Base-by-base conservation (phyloP, 2,329 filamentous ascomycete genomes). In the Aspergillus hortae region DNA sequence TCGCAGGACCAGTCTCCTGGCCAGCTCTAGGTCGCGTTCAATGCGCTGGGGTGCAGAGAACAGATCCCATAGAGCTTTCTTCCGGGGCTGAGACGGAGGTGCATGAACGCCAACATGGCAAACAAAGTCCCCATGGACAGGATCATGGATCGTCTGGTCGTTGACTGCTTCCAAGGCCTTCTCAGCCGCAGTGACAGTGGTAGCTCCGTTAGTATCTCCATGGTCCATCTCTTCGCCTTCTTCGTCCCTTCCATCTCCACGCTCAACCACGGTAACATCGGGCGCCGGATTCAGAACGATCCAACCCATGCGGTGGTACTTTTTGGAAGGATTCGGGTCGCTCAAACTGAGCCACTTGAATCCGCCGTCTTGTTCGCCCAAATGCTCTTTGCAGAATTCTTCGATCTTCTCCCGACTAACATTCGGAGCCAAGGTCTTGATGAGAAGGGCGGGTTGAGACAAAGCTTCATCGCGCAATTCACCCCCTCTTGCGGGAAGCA, bases 241-340 rank as follows among this genome's bases (percentile, higher is more conserved):
- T 60, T 88, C 86, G 45, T 90, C 87, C 58, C 88, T 85, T 11
- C 82, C 81, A 60, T 94, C 88, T n/a, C 82, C 80, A 55, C 86
- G 81, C 61, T 95, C 89, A 54, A 86, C 76, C 11, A 85, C 79
- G 44, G 81, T 77, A 5, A 80, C 74, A 51, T 95, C 89, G 1
- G 87, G 80, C 12, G 84, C 84, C 14, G 90, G 88, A 64, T 97
- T 88, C 9, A 99, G 80, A 81, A 97, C 94, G 55, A 99, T 95
- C 92, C 95, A 99, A 19, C 94, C 94, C 71, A 99, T 97, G 19
- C 94, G 87, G 68, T 99, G 94, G 66, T 92, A 99, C 57, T 95
- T 88, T 75, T 99, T 99, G 64, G 90, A 88, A 1, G 94, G 94
- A 66, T 99, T 99, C 0, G 94, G 94, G 64, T 99, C 94, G 60